Base-by-base conservation (phyloP, 192 early-diverging fungal genomes). In the Gonapodya prolifera region DNA sequence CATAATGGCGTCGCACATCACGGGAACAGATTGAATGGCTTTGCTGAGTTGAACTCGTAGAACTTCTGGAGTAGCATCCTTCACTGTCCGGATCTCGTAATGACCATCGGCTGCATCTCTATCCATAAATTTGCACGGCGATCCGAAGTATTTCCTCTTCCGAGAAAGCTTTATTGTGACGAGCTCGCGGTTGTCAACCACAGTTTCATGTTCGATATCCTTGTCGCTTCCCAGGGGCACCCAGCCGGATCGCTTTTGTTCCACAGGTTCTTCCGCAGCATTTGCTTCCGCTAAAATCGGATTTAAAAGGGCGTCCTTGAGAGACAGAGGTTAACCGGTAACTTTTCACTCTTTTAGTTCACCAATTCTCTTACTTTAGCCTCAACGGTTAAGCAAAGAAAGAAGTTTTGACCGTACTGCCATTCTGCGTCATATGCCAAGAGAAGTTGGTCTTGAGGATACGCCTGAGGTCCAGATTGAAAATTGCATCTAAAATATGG, bases 341-440 rank as follows among this genome's bases (percentile, higher is more conserved):
- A 28, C 2, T 28, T 75, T 2, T 1, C 28, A 1, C 29, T 30
- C 0, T 33, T 36, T 13, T 75, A 78, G 45, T 34, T n/a, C 77
- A 29, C 30, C 23, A 36, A 35, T 23, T 1, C 29, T 30, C 73
- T 23, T 70, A 86, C 87, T 1, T 75, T 82, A 0, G 83, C 82
- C 28, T 80, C 86, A 2, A 79, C 76, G 2, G 79, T 80, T 16
- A 87, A 77, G 77, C 79, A 82, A 30, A 89, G 77, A 75, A 85
- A 83, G 80, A 85, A 90, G 80, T 90, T 90, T 78, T 89, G 88
- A 0, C 84, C 87, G 75, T 89, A 90, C 73, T 85, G 85, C 78
- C 79, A 90, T 18, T 83, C 83, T 0, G 82, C 70, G 77, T 90
- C 89, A 30, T 80, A 85, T 36, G 82, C 84, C 33, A 90, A 18